Base-by-base conservation (phyloP, 2,329 filamentous ascomycete species). In the Sporothrix schenckii region DNA sequence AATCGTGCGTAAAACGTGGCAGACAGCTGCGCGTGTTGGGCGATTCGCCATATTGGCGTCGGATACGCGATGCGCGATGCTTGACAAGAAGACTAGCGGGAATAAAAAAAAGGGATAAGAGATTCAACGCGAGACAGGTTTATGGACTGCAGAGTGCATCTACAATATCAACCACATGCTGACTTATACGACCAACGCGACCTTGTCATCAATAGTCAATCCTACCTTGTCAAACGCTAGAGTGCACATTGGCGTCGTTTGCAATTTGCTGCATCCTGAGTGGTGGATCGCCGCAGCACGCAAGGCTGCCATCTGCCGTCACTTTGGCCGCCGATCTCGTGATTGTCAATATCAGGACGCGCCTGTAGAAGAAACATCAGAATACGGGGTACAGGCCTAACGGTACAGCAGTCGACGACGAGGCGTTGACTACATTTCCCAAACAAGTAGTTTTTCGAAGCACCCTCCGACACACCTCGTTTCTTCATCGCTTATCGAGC, bases 271-370 rank as follows among this genome's bases (percentile, higher is more conserved):
- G 41, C 6, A 6, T 30, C 11, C 44, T 69, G 56, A 61, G 30
- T 63, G 68, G 54, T 44, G 27, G 21, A 16, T 47, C 34, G 21
- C 7, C n/a, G 16, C 41, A 70, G 61, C 69, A 70, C 69, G 69
- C 69, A 70, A 70, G 69, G 69, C 69, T 70, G 61, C 52, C 53
- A 61, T 56, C 69, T 70, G 61, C 60, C 61, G 69, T 70, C 69
- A 70, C 52, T 61, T 53, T 9, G 24, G 14, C 52, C 41, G 63
- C 63, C 61, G 52, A 67, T 66, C 69, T 67, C 69, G 69, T 67
- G 41, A 61, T 66, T 27, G n/a, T 11, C 41, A 24, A 60, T 9
- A 58, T 24, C n/a, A 54, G 34, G 16, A 52, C 24, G 49, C 27
- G 34, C 27, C 4, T 34, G 49, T 7, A 9, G 2, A 6, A 41